Base-by-base conservation (phyloP, 306 rosid species). In the Malus orientalis region DNA sequence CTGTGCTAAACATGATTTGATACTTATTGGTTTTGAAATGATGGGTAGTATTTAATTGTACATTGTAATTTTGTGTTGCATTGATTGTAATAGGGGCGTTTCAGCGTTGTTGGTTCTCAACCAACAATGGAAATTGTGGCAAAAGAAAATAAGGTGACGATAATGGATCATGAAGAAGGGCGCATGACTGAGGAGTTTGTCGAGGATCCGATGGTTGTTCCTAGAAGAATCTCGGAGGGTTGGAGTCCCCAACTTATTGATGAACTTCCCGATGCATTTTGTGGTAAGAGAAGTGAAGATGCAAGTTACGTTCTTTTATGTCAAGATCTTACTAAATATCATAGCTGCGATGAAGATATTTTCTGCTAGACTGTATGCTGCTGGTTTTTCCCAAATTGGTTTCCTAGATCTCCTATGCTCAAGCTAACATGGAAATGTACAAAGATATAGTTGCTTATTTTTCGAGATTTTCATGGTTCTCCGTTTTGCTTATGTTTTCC, bases 41-140 rank as follows among this genome's bases (percentile, higher is more conserved):
- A 13, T 8, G 8, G 44, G 51, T 67, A 57, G 16, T 2, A 53
- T 25, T 0, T 59, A 22, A 20, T 38, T 63, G 2, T 67, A 10
- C 68, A 60, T 70, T 53, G 18, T 69, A 29, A 79, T 64, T 70
- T 12, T 55, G 63, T 81, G 40, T 12, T 65, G 69, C 53, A 63
- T 83, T 82, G 74, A 32, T 75, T 77, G 67, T 76, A 49, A 30
- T 14, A 93, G 98, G 98, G 98, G 20, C 90, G 97, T 22, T 93
- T 84, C 64, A 93, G 98, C 70, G 88, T 88, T 38, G 78, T 93
- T 3, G 97, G 98, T 78, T 90, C 93, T 82, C 87, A 86, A 23
- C 98, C 98, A 67, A 59, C 79, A 20, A 81, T 93, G 84, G 98
- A 93, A 81, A 69, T 93, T 36, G 92, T 93, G 79, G 97, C 93